Evolutionary conservation across 1,284 basidiomycete species (phyloP).

Genomic region (Ceratobasidium sp.): DNA sequence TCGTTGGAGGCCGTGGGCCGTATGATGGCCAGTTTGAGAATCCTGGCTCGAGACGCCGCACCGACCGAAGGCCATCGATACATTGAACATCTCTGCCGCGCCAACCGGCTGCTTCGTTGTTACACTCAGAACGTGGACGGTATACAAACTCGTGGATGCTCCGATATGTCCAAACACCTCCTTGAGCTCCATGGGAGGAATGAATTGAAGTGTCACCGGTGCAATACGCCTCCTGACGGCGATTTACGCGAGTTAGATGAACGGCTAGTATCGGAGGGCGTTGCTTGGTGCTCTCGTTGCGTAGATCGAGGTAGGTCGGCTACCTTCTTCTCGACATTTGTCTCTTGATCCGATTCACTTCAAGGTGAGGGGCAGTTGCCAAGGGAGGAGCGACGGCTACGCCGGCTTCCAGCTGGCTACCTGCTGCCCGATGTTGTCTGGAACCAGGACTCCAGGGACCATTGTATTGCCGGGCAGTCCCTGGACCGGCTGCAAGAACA

Average conservation of each 20-base stretch:
- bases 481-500: not conserved
- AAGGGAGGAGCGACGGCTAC: not conserved
- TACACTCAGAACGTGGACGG: conserved; percentile 30
- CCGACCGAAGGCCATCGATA: conserved; percentile 12
- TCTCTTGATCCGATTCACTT: no score
- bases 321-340: not conserved
- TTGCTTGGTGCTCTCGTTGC: conserved; percentile 5
- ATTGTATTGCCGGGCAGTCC: not conserved
- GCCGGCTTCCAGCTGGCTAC: not conserved
- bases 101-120: conserved; percentile 13
- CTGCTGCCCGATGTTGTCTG: conserved; percentile 4
- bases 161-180: not conserved
- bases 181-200: conserved; percentile 32
- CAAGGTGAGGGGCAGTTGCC: not conserved
- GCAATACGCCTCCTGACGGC: not conserved
- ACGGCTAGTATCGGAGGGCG: not conserved
- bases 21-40: conserved; percentile 4
- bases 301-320: conserved; percentile 2
- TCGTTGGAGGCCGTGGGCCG: not conserved
- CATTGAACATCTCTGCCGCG: not conserved
- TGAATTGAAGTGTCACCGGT: conserved; percentile 27
- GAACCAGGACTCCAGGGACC: conserved; percentile 9
- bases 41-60: not conserved
- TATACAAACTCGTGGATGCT: not conserved
- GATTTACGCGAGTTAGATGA: not conserved